Base-by-base conservation (phyloP, 2,329 filamentous ascomycete species). In the Exophiala bonariae region DNA sequence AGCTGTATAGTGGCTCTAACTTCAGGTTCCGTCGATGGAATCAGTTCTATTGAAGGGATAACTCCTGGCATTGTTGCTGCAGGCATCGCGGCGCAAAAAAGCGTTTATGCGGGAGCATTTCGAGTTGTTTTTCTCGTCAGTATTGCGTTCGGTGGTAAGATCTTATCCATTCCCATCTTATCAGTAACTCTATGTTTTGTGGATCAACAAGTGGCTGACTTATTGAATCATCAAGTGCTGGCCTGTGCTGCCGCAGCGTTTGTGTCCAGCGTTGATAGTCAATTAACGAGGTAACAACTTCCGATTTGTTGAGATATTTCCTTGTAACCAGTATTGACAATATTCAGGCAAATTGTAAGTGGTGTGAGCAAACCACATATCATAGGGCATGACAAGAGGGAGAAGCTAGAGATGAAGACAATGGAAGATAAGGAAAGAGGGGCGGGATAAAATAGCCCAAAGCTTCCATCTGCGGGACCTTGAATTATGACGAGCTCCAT, bases 211-310 rank as follows among this genome's bases (percentile, higher is more conserved):
- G n/a, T n/a, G n/a, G n/a, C n/a, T n/a, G n/a, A n/a, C n/a, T n/a
- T n/a, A n/a, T n/a, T n/a, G n/a, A n/a, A n/a, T n/a, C n/a, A n/a
- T n/a, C n/a, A n/a, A 42, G 23, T 13, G 10, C 7, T 17, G 2
- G n/a, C 40, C n/a, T 32, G 1, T 17, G n/a, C 32, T n/a, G 23
- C 40, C 10, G 26, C 28, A 10, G 40, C 17, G 6, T 42, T 42
- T 20, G 40, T 42, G 10, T 11, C 13, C 13, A 42, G 14, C 14
- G 40, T 42, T 6, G 40, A 42, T n/a, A 4, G 32, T 10, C 8
- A 14, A 10, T 42, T 42, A 14, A 42, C 40, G 8, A 19, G 20
- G 40, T 42, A 19, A 32, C 23, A 28, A 10, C 6, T 34, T 18
- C 17, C 32, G 14, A n/a, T 31, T 31, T 31, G 28, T 9, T 31